Percentiles rank a stretch among this genome's conserved stretches.
Conservation (phyloP, 2,329 filamentous ascomycete species). For the Endothia cerciana region DNA sequence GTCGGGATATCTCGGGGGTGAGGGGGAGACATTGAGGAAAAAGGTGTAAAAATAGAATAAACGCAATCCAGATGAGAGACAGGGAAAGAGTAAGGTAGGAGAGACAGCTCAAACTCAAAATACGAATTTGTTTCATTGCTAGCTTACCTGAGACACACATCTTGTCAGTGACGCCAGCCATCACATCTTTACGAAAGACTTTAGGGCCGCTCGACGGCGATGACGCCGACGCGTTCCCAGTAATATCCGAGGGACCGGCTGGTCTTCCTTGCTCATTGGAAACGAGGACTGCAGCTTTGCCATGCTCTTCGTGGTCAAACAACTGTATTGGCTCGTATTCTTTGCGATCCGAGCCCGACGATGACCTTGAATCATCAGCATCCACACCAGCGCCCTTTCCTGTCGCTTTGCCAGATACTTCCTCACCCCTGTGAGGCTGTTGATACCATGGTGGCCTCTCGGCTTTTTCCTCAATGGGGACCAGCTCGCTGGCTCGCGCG, state of each 20-base stretch:
- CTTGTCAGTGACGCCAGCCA: constrained; percentile 65
- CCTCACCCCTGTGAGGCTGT: constrained; percentile 25
- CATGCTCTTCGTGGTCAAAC: constrained; percentile 23
- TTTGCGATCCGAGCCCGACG: constrained; percentile 34
- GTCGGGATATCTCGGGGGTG: too few species aligned
- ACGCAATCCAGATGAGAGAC: not conserved
- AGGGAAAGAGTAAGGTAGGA: not conserved
- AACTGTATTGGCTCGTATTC: constrained; percentile 39
- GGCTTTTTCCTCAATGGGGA: constrained; percentile 16
- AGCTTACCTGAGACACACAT: constrained; percentile 68
- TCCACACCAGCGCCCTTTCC: not conserved
- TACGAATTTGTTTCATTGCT: not conserved
- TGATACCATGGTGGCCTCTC: constrained; percentile 19
- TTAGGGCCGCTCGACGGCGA: constrained; percentile 31
- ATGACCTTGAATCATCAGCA: constrained; percentile 9
- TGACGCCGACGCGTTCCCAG: not conserved
- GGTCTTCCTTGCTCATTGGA: not conserved
- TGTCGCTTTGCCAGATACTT: constrained; percentile 31
- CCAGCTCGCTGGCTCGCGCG: constrained; percentile 44
- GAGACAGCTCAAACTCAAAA: constrained; percentile 7
- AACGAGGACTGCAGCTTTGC: not conserved
- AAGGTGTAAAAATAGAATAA: not conserved
- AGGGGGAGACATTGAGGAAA: not conserved
- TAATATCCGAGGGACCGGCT: not conserved
- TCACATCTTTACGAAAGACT: constrained; percentile 54